Conservation (phyloP, 257 asterid genomes). For the Salvia hispanica region DNA sequence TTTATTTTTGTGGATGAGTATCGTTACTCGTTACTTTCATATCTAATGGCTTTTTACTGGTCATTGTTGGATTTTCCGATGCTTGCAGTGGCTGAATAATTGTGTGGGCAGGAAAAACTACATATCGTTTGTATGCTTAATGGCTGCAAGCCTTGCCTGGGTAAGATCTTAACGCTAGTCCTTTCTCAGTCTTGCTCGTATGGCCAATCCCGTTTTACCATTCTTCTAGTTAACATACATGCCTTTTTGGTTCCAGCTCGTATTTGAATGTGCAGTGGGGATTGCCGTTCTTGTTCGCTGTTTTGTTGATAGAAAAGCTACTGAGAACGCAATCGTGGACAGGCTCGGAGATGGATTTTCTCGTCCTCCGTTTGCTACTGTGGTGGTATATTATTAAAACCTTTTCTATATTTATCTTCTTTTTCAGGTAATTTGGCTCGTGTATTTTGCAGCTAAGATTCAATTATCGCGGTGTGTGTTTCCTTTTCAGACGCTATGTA, state of each 20-base stretch:
- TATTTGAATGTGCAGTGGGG: constrained; percentile 85
- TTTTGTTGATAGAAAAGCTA: constrained; percentile 65
- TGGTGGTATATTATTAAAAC: constrained; percentile 62
- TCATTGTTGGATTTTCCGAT: constrained; percentile 25
- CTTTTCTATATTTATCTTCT: constrained; percentile 18
- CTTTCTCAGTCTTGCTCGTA: background rate
- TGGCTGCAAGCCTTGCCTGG: constrained; percentile 94
- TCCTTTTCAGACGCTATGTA: constrained; percentile 75
- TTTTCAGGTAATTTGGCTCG: background rate
- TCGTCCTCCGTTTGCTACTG: constrained; percentile 89
- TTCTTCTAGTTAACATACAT: constrained; percentile 19
- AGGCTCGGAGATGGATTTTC: constrained; percentile 96
- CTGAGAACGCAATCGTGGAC: constrained; percentile 71
- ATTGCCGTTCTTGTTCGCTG: constrained; percentile 90
- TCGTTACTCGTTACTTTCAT: too few relatives aligned
- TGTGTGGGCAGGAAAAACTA: constrained; percentile 95
- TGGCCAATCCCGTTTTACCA: background rate
- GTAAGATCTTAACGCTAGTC: constrained; percentile 44
- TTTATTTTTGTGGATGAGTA: too few relatives aligned
- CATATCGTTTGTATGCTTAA: constrained; percentile 74
- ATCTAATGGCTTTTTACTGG: constrained; percentile 26
- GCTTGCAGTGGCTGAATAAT: constrained; percentile 89
- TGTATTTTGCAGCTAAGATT: constrained; percentile 6
- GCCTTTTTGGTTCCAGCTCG: constrained; percentile 62
- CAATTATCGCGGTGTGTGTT: constrained; percentile 16